Conservation (phyloP, 345 rosid genomes). For the Viola odorata region DNA sequence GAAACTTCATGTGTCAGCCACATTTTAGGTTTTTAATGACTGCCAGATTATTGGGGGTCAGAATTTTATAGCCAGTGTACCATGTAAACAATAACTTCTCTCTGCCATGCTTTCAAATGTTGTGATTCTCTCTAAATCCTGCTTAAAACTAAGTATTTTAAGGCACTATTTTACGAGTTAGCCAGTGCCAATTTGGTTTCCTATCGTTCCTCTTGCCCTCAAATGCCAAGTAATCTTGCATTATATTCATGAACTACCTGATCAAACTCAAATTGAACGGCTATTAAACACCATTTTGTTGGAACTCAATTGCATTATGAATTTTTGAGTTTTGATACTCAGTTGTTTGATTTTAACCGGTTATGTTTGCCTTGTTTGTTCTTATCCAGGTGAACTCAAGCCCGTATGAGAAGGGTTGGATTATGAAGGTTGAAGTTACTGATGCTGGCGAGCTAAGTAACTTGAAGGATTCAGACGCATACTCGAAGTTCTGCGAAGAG, state of each 20-base stretch:
- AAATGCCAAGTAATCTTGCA: neutral
- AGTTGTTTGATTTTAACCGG: neutral
- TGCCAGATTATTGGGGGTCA: too few species aligned
- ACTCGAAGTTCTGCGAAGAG: conserved; percentile 88
- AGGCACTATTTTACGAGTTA: neutral
- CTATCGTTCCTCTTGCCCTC: neutral
- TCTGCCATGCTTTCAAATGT: too few species aligned
- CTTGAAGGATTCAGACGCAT: conserved; percentile 72
- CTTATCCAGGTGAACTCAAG: conserved; percentile 64
- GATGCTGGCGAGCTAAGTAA: conserved; percentile 50
- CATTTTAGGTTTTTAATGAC: neutral
- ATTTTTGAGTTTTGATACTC: neutral
- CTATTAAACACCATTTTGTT: too few species aligned
- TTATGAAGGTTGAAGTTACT: conserved; percentile 65
- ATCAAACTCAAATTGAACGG: too few species aligned
- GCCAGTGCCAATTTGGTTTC: neutral
- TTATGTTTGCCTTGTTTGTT: neutral
- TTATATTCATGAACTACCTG: neutral
- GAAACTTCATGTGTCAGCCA: neutral
- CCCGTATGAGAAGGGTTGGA: conserved; percentile 84
- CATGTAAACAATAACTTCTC: too few species aligned
- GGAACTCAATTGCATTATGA: too few species aligned
- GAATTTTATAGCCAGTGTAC: too few species aligned
- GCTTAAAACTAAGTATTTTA: neutral
- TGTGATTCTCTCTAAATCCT: neutral